These are phyloP conservation scores for Rhizopus delemar DNA, from an alignment of 371 early-diverging fungal species.

Conservation along the genomic window DNA sequence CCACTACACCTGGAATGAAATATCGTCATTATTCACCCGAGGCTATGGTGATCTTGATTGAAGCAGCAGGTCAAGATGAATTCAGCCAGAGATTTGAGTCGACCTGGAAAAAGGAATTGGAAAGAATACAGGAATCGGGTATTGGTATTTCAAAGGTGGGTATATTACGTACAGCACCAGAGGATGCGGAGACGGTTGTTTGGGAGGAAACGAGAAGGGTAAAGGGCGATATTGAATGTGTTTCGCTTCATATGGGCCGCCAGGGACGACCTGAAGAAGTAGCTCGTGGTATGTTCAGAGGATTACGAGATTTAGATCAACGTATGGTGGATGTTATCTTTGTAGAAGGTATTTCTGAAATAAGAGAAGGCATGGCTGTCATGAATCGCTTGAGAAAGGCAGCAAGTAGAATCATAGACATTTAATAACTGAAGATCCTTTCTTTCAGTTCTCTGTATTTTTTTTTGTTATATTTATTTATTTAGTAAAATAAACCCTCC, in stretches of 20 bases:
- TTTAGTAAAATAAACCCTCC: too few relatives aligned
- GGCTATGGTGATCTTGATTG: conserved; percentile 81
- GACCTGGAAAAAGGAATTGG: conserved; percentile 27
- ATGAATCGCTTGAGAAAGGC: conserved; percentile 98
- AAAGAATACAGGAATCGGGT: conserved; percentile 14
- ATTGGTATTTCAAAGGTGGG: conserved; percentile 32
- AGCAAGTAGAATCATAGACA: conserved; percentile 61
- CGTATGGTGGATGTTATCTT: conserved; percentile 76
- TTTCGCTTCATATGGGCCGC: conserved; percentile 45
- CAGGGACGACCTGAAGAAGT: conserved; percentile 63
- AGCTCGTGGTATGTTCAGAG: conserved; percentile 81
- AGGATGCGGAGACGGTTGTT: conserved; percentile 18
- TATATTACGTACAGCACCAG: conserved; percentile 27
- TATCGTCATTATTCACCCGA: conserved; percentile 98
- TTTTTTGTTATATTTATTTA: too few relatives aligned
- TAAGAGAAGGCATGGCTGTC: conserved; percentile 90
- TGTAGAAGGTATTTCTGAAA: conserved; percentile 85
- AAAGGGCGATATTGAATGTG: conserved; percentile 23
- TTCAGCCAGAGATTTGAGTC: conserved; percentile 24
- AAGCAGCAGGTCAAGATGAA: conserved; percentile 25
- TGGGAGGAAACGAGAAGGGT: conserved; percentile 24
- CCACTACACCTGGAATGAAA: conserved; percentile 99
- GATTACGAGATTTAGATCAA: conserved; percentile 82
- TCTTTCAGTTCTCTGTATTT: too few relatives aligned
- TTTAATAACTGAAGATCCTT: conserved; percentile 2